A percentile compares a stretch with the other conserved stretches of the same genome.
phyloP scores from a whole-genome alignment of 2,329 filamentous ascomycete species.

The Biscogniauxia marginata region DNA sequence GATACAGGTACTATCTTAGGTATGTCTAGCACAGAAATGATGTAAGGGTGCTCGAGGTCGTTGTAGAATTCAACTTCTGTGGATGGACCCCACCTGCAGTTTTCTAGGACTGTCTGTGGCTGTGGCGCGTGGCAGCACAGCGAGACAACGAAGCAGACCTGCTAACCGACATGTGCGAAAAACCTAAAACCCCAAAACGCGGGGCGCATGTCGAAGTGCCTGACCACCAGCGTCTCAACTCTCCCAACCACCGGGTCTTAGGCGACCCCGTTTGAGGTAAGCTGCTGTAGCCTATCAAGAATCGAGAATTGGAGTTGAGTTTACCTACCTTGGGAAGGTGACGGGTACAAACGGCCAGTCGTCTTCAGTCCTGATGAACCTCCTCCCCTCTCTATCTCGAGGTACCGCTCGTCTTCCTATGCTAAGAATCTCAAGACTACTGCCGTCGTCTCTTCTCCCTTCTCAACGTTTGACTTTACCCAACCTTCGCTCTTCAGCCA shows the following conservation, averaged over 20 bases:
- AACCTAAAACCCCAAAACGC: no score
- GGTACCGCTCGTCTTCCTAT: slow-evolving; percentile 12
- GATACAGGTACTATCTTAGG: no score
- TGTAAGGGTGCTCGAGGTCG: neutral
- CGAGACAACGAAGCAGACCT: neutral
- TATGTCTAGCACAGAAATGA: neutral
- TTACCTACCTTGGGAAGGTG: neutral
- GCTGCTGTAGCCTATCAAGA: neutral
- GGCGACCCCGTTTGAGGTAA: neutral
- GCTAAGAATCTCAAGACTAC: slow-evolving; percentile 10
- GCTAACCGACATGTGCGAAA: no score
- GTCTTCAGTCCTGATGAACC: slow-evolving; percentile 5
- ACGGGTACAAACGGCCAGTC: slow-evolving; percentile 5
- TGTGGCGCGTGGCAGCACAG: neutral
- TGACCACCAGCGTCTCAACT: neutral
- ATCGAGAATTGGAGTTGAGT: neutral
- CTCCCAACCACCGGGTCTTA: neutral
- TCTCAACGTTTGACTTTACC: slow-evolving; percentile 8
- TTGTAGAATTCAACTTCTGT: neutral
- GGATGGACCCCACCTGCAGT: neutral
- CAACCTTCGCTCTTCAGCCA: slow-evolving; percentile 2
- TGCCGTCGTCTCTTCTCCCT: neutral
- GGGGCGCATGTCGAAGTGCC: neutral
- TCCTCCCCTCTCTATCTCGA: slow-evolving; percentile 14
- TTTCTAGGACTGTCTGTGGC: neutral